A percentile compares a stretch with the other conserved stretches of the same genome.
phyloP scores from a whole-genome alignment of 148 eudicot species.

The Chenopodium suecicum region DNA sequence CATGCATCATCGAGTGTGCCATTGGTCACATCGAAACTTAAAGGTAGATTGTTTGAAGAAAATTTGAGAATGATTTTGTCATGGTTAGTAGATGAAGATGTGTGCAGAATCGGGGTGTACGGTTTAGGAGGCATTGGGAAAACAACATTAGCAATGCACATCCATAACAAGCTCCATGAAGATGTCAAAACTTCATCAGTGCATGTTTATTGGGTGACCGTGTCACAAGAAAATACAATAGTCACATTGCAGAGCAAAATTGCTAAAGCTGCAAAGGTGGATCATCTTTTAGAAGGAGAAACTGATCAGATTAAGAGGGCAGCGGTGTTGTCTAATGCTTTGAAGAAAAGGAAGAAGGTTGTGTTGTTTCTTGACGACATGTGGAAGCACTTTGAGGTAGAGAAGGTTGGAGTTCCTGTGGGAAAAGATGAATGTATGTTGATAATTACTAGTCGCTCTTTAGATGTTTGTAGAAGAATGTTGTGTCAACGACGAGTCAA shows the following conservation, averaged over 20 bases:
- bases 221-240: slow-evolving; percentile 6
- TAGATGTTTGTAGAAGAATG: slow-evolving; percentile 21
- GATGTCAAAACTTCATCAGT: not conserved
- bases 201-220: slow-evolving; percentile 20
- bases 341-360: slow-evolving; percentile 19
- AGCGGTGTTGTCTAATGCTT: not conserved
- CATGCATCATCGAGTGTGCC: slow-evolving; percentile 23
- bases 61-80: slow-evolving; percentile 14
- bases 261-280: slow-evolving; percentile 16
- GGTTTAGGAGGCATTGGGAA: slow-evolving; percentile 22
- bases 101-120: slow-evolving; percentile 15
- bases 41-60: slow-evolving; percentile 11
- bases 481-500: slow-evolving; percentile 14
- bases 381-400: slow-evolving; percentile 16
- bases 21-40: slow-evolving; percentile 14
- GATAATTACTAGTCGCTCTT: slow-evolving; percentile 22
- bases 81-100: not conserved
- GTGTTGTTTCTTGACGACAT: slow-evolving; percentile 20
- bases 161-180: slow-evolving; percentile 19
- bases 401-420: slow-evolving; percentile 19
- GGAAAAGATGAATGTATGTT: slow-evolving; percentile 24
- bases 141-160: slow-evolving; percentile 17
- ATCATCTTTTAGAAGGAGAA: slow-evolving; percentile 1
- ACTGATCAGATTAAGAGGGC: slow-evolving; percentile 1
- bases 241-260: not conserved